Percentiles rank a stretch among this genome's conserved stretches.
phyloP scores from a whole-genome alignment of 306 rosid species.

The Cicer cuneatum region DNA sequence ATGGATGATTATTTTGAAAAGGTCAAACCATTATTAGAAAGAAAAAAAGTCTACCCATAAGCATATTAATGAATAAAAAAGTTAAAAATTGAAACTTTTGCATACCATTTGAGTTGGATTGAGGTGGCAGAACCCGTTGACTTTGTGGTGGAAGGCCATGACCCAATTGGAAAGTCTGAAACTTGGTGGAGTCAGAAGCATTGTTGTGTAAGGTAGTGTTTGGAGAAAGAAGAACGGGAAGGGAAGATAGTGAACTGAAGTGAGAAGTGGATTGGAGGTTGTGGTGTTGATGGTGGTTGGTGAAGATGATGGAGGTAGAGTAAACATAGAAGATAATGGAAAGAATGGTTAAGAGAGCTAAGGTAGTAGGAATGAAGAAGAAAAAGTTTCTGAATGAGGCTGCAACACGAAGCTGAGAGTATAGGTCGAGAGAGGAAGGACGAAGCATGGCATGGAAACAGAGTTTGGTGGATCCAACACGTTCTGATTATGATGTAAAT shows the following conservation, averaged over 20 bases:
- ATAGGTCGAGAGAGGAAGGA: slow-evolving; percentile 43
- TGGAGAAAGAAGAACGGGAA: slow-evolving; percentile 14
- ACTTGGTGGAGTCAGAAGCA: slow-evolving; percentile 31
- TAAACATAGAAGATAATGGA: slow-evolving; percentile 61
- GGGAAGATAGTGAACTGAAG: slow-evolving; percentile 24
- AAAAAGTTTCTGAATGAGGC: slow-evolving; percentile 40
- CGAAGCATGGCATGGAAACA: slow-evolving; percentile 47
- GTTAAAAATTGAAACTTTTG: slow-evolving; percentile 25
- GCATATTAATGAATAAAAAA: slow-evolving; percentile 10
- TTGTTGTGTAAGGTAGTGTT: slow-evolving; percentile 31
- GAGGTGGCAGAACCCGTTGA: slow-evolving; percentile 48
- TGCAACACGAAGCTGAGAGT: slow-evolving; percentile 43
- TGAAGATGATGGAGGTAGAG: slow-evolving; percentile 57
- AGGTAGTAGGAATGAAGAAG: slow-evolving; percentile 61
- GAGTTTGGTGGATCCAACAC: not conserved
- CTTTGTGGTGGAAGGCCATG: slow-evolving; percentile 29
- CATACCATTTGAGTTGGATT: slow-evolving; percentile 49
- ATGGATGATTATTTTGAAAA: not conserved
- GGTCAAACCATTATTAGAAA: not conserved
- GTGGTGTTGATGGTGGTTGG: slow-evolving; percentile 33
- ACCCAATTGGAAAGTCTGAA: slow-evolving; percentile 30
- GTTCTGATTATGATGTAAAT: not conserved
- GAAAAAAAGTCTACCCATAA: not conserved
- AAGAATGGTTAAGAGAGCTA: slow-evolving; percentile 58
- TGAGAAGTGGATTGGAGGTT: slow-evolving; percentile 33